These are phyloP conservation scores for Trichosanthes truncata DNA, from an alignment of 306 rosid genomes.

Conservation along the genomic window DNA sequence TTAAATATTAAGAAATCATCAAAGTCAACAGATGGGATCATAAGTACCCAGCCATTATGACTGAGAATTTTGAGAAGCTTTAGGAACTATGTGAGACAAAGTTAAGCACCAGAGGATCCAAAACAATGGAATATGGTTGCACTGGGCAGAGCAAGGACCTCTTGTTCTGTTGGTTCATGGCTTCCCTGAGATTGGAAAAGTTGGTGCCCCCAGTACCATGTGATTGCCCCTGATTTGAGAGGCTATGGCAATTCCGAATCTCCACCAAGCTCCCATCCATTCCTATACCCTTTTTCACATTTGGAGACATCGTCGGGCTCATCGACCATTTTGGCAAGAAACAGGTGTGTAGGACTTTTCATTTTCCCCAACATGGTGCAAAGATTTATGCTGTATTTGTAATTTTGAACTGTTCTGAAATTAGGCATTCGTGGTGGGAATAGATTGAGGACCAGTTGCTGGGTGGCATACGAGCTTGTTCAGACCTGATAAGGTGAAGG, in stretches of 20 bases:
- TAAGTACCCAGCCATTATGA: not conserved
- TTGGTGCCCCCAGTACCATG: conserved; percentile 51
- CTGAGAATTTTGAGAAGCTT: not conserved
- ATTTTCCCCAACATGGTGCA: not conserved
- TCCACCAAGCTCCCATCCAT: conserved; percentile 27
- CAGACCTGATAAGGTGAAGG: conserved; percentile 63
- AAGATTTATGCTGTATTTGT: not conserved
- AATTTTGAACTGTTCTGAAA: not conserved
- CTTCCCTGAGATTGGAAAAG: conserved; percentile 52
- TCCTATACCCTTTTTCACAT: conserved; percentile 38
- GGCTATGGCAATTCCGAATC: conserved; percentile 61
- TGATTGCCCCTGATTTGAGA: conserved; percentile 66
- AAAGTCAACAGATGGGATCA: not conserved
- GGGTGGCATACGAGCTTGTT: conserved; percentile 55
- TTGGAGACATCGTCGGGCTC: conserved; percentile 48
- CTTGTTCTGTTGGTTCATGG: conserved; percentile 59
- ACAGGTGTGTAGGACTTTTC: conserved; percentile 22
- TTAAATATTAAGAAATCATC: not conserved
- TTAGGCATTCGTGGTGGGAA: conserved; percentile 56
- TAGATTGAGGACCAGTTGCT: conserved; percentile 49
- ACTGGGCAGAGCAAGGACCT: conserved; percentile 60
- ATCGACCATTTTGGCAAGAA: conserved; percentile 53
- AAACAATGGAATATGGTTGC: conserved; percentile 50
- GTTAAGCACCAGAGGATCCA: conserved; percentile 56
- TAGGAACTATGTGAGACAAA: conserved; percentile 7